Conservation (phyloP, 371 early-diverging fungal species). For the Nematocida sp. region DNA sequence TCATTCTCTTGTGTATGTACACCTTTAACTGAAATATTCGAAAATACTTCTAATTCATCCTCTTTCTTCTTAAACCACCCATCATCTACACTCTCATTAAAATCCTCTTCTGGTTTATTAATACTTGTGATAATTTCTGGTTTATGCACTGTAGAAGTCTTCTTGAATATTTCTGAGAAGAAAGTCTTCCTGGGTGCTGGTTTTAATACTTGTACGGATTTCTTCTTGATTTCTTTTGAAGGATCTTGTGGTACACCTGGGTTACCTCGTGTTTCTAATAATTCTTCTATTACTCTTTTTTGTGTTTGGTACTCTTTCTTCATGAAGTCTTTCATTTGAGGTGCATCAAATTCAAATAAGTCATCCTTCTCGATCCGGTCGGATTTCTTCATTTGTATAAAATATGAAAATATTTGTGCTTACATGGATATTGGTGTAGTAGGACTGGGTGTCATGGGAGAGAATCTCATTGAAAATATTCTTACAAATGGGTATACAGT, state of each 20-base stretch:
- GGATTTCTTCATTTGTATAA: not conserved
- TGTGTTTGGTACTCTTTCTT: slow-evolving; percentile 51
- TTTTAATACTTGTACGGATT: not conserved
- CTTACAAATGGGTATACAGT: slow-evolving; percentile 84
- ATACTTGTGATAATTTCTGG: too few relatives aligned
- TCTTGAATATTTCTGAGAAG: slow-evolving; percentile 40
- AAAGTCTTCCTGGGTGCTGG: slow-evolving; percentile 43
- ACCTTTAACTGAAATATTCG: not conserved
- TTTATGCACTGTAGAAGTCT: not conserved
- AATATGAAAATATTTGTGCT: slow-evolving; percentile 36
- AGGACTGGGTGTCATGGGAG: slow-evolving; percentile 98
- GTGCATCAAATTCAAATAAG: slow-evolving; percentile 53
- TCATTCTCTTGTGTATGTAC: not conserved
- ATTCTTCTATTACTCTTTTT: slow-evolving; percentile 27
- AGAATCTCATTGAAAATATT: slow-evolving; percentile 94
- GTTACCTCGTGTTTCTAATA: slow-evolving; percentile 37
- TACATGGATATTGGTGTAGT: slow-evolving; percentile 86
- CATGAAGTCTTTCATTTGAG: slow-evolving; percentile 46
- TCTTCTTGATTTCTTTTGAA: slow-evolving; percentile 11
- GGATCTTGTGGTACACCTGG: slow-evolving; percentile 53
- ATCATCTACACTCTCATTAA: slow-evolving; percentile 43
- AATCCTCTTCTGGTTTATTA: not conserved
- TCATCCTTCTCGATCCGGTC: not conserved
- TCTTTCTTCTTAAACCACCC: slow-evolving; percentile 52
- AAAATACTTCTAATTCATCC: not conserved